A percentile compares a stretch with the other conserved stretches of the same genome.
Evolutionary conservation across 108 stramenopile genomes (phyloP).

Genomic region (Nitzschia sp.): DNA sequence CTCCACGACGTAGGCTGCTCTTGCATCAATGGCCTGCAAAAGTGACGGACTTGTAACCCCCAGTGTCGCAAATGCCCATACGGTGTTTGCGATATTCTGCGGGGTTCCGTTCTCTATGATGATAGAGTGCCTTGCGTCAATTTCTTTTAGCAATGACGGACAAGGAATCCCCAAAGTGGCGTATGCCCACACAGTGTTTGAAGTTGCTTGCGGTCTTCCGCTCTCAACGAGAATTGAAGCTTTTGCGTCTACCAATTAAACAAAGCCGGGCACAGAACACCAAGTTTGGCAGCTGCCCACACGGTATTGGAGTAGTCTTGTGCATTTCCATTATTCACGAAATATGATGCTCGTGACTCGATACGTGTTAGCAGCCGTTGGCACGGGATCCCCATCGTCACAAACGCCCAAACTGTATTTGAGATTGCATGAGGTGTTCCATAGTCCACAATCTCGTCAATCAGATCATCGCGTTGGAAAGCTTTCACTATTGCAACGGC

Average conservation of each 20-base stretch:
- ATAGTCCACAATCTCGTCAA: background rate
- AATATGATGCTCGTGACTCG: slow-evolving; percentile 5
- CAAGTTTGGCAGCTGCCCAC: slow-evolving; percentile 26
- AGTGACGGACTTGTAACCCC: slow-evolving; percentile 6
- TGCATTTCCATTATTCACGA: slow-evolving; percentile 17
- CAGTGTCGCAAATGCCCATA: slow-evolving; percentile 23
- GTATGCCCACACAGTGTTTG: slow-evolving; percentile 31
- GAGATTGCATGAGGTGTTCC: slow-evolving; percentile 22
- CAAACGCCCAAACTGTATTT: slow-evolving; percentile 32
- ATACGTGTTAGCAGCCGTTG: slow-evolving; percentile 14
- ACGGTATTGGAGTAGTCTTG: slow-evolving; percentile 23
- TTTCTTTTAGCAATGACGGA: slow-evolving; percentile 15
- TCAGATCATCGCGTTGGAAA: background rate
- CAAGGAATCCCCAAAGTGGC: slow-evolving; percentile 3
- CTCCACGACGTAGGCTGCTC: slow-evolving; percentile 1
- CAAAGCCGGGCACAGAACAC: slow-evolving; percentile 12
- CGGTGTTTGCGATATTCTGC: slow-evolving; percentile 7
- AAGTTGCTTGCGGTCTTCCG: slow-evolving; percentile 19
- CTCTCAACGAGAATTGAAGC: slow-evolving; percentile 11
- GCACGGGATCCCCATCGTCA: slow-evolving; percentile 15
- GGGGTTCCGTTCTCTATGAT: slow-evolving; percentile 3
- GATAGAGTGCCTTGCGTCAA: slow-evolving; percentile 9
- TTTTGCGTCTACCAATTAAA: slow-evolving; percentile 6
- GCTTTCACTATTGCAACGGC: background rate
- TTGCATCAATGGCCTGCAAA: slow-evolving; percentile 4